These are phyloP conservation scores for Aspergillus coremiiformis DNA, from an alignment of 495 filamentous ascomycete species.

Conservation along the genomic window DNA sequence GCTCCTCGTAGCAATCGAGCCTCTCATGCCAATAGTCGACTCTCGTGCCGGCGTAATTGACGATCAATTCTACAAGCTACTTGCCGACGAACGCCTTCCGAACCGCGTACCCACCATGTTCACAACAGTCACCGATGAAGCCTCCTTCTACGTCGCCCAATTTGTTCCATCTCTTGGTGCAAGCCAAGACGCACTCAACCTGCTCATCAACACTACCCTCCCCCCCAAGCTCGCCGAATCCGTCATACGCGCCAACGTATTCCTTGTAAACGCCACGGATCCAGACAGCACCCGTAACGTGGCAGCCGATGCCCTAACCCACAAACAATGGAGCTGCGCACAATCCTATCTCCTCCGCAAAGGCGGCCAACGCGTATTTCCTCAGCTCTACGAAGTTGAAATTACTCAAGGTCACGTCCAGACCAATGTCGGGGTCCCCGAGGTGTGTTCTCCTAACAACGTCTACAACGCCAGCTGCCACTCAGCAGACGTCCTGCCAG, in stretches of 20 bases:
- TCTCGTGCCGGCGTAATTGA: conserved; percentile 20
- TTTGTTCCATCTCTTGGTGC: conserved; percentile 15
- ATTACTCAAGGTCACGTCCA: conserved; percentile 23
- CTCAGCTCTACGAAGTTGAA: conserved; percentile 18
- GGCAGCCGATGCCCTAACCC: conserved; percentile 14
- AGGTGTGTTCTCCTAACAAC: conserved; percentile 23
- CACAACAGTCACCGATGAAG: conserved; percentile 23
- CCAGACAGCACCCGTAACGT: conserved; percentile 16
- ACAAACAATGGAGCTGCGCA: conserved; percentile 24
- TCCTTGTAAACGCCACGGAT: conserved; percentile 12
- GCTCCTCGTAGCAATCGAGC: conserved; percentile 22
- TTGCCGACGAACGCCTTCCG: conserved; percentile 12
- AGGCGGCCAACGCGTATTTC: conserved; percentile 8
- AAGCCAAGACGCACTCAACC: conserved; percentile 5
- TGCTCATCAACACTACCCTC: conserved; percentile 12
- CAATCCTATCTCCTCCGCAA: conserved; percentile 21
- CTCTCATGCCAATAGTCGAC: conserved; percentile 25
- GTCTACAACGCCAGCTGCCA: conserved; percentile 27
- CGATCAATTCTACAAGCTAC: conserved; percentile 25
- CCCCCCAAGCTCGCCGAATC: conserved; percentile 10
- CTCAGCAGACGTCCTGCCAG: conserved; percentile 21
- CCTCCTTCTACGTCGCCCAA: conserved; percentile 13
- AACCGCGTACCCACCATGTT: conserved; percentile 26
- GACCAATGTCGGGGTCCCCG: conserved; percentile 12
- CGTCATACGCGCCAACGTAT: conserved; percentile 13